Percentiles rank a stretch among this genome's conserved stretches.
Conservation (phyloP, 306 rosid species). For the barrel medic (Medicago truncatula) region MtrunA17r5.0-ANR NC_053045.1:38244501-38245000, state of each 20-base stretch:
- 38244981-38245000: not conserved
- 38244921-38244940: conserved; percentile 29
- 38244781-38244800: conserved; percentile 38
- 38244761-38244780: conserved; percentile 59
- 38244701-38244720: conserved; percentile 54
- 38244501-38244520: conserved; percentile 39
- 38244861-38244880: conserved; percentile 8
- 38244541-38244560: not conserved
- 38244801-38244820: conserved; percentile 59
- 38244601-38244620: conserved; percentile 58
- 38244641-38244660: conserved; percentile 50
- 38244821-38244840: conserved; percentile 52
- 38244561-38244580: too few species aligned
- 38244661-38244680: conserved; percentile 55
- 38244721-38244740: conserved; percentile 49
- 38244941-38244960: conserved; percentile 34
- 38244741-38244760: conserved; percentile 49
- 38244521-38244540: not conserved
- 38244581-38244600: conserved; percentile 44
- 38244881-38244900: conserved; percentile 28
- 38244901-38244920: conserved; percentile 34
- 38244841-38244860: conserved; percentile 46
- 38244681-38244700: conserved; percentile 47
- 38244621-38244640: conserved; percentile 38
- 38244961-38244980: not conserved